phyloP scores from a whole-genome alignment of 345 rosid species.

The Aquilaria malaccensis region DNA sequence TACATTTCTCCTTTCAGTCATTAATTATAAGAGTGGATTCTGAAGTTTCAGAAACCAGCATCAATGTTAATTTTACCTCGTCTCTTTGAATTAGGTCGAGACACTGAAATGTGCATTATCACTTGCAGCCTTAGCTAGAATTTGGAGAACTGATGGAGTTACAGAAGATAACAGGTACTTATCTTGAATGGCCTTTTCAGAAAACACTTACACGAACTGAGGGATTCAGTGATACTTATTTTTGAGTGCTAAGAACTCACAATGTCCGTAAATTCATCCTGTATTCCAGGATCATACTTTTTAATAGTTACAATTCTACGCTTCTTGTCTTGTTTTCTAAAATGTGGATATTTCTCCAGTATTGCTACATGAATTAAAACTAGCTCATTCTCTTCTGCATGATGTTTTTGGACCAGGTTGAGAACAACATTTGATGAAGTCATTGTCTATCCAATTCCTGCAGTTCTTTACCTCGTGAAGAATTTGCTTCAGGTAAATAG shows the following conservation, averaged over 20 bases:
- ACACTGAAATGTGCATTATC: slow-evolving; percentile 83
- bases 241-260: neutral
- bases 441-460: slow-evolving; percentile 86
- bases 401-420: slow-evolving; percentile 49
- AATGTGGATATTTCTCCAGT: neutral
- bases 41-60: too few relatives aligned
- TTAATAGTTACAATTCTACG: too few relatives aligned
- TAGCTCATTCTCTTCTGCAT: slow-evolving; percentile 2
- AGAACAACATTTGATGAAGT: slow-evolving; percentile 85
- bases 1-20: slow-evolving; percentile 8
- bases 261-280: too few relatives aligned
- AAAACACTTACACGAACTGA: neutral
- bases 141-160: slow-evolving; percentile 76
- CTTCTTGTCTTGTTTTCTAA: neutral
- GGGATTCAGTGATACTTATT: neutral
- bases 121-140: slow-evolving; percentile 79
- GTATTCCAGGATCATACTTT: too few relatives aligned
- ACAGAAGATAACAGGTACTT: slow-evolving; percentile 84
- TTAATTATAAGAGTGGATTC: too few relatives aligned
- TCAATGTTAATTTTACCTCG: neutral
- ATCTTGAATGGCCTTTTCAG: neutral
- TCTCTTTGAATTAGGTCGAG: slow-evolving; percentile 58
- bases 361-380: too few relatives aligned
- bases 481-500: slow-evolving; percentile 81
- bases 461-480: slow-evolving; percentile 87